Evolutionary conservation across 768 basidiomycete genomes (phyloP).

Genomic region (Calvatia gigantea): DNA sequence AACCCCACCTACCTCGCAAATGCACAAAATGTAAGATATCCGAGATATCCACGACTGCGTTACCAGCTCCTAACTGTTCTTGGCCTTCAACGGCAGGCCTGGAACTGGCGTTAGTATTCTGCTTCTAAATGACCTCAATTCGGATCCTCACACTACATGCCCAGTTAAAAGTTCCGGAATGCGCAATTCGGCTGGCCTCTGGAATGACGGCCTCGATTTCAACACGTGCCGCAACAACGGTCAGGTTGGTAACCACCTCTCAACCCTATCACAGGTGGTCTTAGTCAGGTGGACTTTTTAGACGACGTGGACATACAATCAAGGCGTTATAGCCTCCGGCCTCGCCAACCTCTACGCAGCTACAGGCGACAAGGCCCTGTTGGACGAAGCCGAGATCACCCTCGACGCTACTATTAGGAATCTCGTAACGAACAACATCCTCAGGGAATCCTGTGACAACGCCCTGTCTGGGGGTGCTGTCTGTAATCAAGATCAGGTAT

Average conservation of each 20-base stretch:
- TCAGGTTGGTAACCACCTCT: conserved; percentile 24
- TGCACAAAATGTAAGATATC: conserved; percentile 36
- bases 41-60: not conserved
- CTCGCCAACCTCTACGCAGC: conserved; percentile 42
- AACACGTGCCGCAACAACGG: conserved; percentile 40
- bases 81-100: conserved; percentile 19
- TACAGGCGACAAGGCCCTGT: conserved; percentile 32
- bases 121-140: not conserved
- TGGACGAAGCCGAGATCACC: conserved; percentile 48
- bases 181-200: conserved; percentile 42
- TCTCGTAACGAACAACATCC: conserved; percentile 36
- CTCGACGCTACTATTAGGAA: conserved; percentile 45
- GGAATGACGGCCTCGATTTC: conserved; percentile 40
- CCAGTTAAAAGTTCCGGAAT: conserved; percentile 41
- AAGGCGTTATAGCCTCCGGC: conserved; percentile 55
- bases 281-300: conserved; percentile 15
- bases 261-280: not conserved
- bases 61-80: not conserved
- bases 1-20: conserved; percentile 43
- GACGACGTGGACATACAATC: conserved; percentile 62
- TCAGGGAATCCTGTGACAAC: conserved; percentile 52
- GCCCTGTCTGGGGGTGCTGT: conserved; percentile 31
- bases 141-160: not conserved
- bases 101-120: conserved; percentile 32
- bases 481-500: conserved; percentile 46